Percentiles rank a stretch among this genome's conserved stretches.
Conservation (phyloP, 345 rosid species). For the Rhodamnia rubescens region DNA sequence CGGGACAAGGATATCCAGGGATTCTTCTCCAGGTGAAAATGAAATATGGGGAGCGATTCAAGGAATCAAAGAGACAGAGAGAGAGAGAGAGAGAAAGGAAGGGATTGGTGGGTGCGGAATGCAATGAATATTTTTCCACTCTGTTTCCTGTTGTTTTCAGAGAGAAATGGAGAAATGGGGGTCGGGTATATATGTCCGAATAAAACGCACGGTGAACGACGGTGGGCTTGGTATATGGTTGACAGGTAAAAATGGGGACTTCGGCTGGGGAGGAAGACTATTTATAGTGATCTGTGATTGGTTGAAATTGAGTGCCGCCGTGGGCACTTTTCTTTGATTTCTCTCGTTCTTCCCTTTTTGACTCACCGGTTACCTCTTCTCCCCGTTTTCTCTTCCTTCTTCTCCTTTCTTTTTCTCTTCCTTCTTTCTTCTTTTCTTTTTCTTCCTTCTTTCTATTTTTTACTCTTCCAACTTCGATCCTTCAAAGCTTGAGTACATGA, state of each 20-base stretch:
- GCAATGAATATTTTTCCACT: not conserved
- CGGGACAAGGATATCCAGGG: not conserved
- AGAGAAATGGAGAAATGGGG: not conserved
- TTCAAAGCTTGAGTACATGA: not conserved
- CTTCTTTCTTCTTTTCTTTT: not conserved
- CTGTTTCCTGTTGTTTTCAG: not conserved
- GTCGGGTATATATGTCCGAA: not conserved
- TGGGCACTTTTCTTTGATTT: not conserved
- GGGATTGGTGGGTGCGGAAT: not conserved
- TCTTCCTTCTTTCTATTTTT: not conserved
- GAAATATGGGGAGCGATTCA: not conserved
- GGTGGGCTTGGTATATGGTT: not conserved
- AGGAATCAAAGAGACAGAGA: not conserved
- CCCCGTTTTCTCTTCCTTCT: not conserved
- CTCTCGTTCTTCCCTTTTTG: not conserved
- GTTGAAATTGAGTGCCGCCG: not conserved
- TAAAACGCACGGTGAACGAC: not conserved
- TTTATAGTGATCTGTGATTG: not conserved
- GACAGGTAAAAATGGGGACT: not conserved
- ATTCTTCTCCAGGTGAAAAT: not conserved
- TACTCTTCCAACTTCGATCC: no score
- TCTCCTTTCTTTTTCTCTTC: not conserved
- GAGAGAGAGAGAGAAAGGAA: not conserved
- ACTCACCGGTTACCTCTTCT: constrained; percentile 1
- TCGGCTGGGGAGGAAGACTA: not conserved